A percentile compares a stretch with the other conserved stretches of the same genome.
Conservation (phyloP, 495 filamentous ascomycete species). For the Aspergillus ellipticus region DNA sequence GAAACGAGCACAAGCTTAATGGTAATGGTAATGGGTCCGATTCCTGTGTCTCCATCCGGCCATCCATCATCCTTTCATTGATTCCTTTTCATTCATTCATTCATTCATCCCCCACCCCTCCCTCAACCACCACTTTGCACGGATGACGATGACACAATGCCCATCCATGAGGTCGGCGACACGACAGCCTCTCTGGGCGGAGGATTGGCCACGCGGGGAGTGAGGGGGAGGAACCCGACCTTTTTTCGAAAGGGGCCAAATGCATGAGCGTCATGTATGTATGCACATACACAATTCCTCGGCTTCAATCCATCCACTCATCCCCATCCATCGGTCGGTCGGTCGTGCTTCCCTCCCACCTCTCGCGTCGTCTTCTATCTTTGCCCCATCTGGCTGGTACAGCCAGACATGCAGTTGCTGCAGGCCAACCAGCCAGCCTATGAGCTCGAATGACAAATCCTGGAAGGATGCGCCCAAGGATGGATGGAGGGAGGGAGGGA, state of each 20-base stretch:
- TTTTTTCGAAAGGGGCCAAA: neutral
- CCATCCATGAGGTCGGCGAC: neutral
- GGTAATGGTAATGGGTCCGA: neutral
- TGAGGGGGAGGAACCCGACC: neutral
- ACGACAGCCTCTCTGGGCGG: neutral
- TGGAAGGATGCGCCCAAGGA: neutral
- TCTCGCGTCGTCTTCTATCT: neutral
- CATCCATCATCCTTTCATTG: neutral
- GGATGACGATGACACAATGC: neutral
- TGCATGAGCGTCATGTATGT: neutral
- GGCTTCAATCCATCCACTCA: neutral
- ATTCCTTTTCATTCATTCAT: too few species aligned
- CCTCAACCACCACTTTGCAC: neutral
- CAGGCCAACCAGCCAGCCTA: neutral
- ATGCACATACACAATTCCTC: neutral
- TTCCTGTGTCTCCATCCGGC: neutral
- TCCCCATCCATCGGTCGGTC: neutral
- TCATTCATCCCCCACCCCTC: too few species aligned
- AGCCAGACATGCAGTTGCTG: neutral
- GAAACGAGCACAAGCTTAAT: neutral
- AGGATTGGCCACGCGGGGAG: neutral
- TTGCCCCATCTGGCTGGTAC: neutral
- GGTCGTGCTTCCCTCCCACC: too few species aligned
- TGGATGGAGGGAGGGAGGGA: too few species aligned
- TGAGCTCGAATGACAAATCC: neutral